A percentile compares a stretch with the other conserved stretches of the same genome.
Evolutionary conservation across 1,284 basidiomycete genomes (phyloP).

Genomic region (Vanrija sp.): DNA sequence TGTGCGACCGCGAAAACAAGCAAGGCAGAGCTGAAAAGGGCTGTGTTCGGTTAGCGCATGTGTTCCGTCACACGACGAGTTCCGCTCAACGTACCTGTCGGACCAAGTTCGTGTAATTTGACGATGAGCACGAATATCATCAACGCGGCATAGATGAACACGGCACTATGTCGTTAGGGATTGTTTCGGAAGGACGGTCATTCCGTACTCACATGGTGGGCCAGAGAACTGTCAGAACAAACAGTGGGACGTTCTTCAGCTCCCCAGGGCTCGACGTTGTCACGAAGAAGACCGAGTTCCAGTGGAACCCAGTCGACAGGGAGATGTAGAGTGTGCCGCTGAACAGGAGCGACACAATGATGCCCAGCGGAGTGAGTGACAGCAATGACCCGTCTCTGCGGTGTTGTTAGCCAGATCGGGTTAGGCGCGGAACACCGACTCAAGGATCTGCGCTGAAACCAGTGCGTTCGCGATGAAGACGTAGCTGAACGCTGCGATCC

Average conservation of each 20-base stretch:
- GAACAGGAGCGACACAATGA: constrained; percentile 62
- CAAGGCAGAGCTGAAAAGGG: constrained; percentile 63
- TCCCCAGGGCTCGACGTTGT: constrained; percentile 42
- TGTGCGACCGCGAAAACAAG: constrained; percentile 69
- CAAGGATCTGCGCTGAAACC: constrained; percentile 67
- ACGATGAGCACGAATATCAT: constrained; percentile 72
- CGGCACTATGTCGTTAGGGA: constrained; percentile 53
- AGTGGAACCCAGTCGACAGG: constrained; percentile 65
- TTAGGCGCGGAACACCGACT: constrained; percentile 27
- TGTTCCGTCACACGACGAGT: neutral
- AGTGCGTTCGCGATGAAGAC: constrained; percentile 69
- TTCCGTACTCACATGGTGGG: constrained; percentile 61
- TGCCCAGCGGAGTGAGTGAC: constrained; percentile 51
- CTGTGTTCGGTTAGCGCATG: neutral
- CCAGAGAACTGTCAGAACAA: constrained; percentile 76
- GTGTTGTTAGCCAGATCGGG: neutral
- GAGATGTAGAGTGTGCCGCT: constrained; percentile 69
- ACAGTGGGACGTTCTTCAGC: constrained; percentile 64
- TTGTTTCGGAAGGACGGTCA: neutral
- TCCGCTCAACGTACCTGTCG: constrained; percentile 49
- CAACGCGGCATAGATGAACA: constrained; percentile 61
- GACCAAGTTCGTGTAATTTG: constrained; percentile 65
- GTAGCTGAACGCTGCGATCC: constrained; percentile 71
- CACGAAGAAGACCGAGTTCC: constrained; percentile 63
- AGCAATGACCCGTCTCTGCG: constrained; percentile 64